Conservation (phyloP, 495 filamentous ascomycete genomes). For the Penicillium diatomitis region DNA sequence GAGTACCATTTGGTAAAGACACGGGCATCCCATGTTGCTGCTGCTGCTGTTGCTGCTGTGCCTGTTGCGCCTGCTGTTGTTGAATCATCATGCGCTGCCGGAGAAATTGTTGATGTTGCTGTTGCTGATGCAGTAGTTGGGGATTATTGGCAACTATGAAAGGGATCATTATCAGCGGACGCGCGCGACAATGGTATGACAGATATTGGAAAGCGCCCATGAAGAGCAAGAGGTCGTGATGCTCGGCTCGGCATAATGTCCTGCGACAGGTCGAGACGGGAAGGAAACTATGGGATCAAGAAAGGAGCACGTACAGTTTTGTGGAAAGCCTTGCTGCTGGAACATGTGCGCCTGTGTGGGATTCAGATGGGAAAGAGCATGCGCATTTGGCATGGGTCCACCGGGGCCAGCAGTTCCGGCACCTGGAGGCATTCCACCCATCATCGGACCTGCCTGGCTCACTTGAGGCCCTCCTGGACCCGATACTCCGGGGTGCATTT, state of each 20-base stretch:
- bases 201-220: no score
- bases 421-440: conserved; percentile 74
- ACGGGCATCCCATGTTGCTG: conserved; percentile 43
- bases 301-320: conserved; percentile 27
- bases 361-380: conserved; percentile 72
- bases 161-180: conserved; percentile 6
- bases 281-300: neutral
- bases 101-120: conserved; percentile 33
- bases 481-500: conserved; percentile 78
- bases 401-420: conserved; percentile 42
- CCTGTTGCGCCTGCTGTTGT: conserved; percentile 33
- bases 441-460: conserved; percentile 66
- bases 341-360: conserved; percentile 58
- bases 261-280: no score
- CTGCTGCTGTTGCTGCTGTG: conserved; percentile 32
- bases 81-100: conserved; percentile 26
- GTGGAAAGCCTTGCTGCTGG: conserved; percentile 45
- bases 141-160: conserved; percentile 44
- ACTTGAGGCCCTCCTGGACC: conserved; percentile 70
- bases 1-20: conserved; percentile 53
- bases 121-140: conserved; percentile 36
- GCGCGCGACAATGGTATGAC: neutral
- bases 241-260: no score
- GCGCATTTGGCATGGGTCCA: conserved; percentile 57
- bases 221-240: no score